Evolutionary conservation across 768 basidiomycete species (phyloP).

Genomic region (Cubamyces sp.): DNA sequence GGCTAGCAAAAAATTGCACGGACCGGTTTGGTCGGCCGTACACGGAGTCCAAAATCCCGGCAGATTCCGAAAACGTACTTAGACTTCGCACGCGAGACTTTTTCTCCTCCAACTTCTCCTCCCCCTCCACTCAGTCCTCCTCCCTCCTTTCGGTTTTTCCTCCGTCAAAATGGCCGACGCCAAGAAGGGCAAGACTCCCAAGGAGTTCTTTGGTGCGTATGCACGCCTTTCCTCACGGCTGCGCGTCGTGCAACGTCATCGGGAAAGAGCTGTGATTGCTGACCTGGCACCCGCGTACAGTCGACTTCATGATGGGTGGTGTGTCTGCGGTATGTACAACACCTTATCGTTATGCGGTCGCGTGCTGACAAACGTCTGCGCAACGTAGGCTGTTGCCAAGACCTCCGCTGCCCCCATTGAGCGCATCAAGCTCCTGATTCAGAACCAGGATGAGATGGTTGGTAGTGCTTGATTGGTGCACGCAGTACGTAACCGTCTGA

Average conservation of each 20-base stretch:
- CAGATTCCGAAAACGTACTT: conserved; percentile 31
- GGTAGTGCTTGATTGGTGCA: conserved; percentile 13
- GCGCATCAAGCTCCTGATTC: conserved; percentile 97
- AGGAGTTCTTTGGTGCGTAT: conserved; percentile 84
- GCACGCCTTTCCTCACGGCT: conserved; percentile 12
- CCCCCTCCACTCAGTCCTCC: conserved; percentile 58
- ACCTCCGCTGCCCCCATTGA: conserved; percentile 99
- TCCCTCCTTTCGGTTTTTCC: conserved; percentile 42
- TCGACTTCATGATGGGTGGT: conserved; percentile 97
- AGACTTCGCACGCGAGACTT: conserved; percentile 30
- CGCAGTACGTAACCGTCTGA: neutral
- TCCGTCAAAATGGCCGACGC: conserved; percentile 76
- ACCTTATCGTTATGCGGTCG: neutral
- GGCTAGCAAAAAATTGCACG: conserved; percentile 22
- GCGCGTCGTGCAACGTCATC: neutral
- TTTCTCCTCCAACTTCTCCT: conserved; percentile 45
- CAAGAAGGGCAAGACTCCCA: conserved; percentile 86
- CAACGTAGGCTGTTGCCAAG: conserved; percentile 90
- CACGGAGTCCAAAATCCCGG: conserved; percentile 26
- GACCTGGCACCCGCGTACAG: conserved; percentile 48
- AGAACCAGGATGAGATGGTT: conserved; percentile 99
- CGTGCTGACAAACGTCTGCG: conserved; percentile 28
- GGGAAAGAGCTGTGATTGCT: conserved; percentile 30
- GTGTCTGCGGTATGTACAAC: conserved; percentile 75
- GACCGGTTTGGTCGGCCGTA: conserved; percentile 21